Evolutionary conservation across 148 eudicot genomes (phyloP).

Genomic region (Mesembryanthemum crystallinum): DNA sequence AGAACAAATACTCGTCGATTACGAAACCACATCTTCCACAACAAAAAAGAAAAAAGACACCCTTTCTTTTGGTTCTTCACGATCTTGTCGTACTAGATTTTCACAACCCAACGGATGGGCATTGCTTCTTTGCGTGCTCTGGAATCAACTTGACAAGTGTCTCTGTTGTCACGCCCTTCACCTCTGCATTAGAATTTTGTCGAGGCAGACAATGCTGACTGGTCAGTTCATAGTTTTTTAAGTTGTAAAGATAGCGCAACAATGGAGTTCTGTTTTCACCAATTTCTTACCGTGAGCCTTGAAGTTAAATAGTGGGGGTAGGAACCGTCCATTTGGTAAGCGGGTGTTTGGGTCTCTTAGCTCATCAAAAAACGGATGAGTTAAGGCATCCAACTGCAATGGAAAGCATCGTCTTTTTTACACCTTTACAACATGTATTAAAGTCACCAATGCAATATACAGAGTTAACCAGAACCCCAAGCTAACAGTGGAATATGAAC

Average conservation of each 20-base stretch:
- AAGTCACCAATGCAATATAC: neutral
- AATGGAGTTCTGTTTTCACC: neutral
- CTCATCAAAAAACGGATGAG: conserved; percentile 64
- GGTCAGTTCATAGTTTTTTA: neutral
- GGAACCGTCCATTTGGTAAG: conserved; percentile 55
- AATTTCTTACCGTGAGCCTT: conserved; percentile 48
- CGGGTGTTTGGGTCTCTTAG: conserved; percentile 55
- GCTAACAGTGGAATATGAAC: neutral
- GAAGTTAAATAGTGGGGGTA: conserved; percentile 63
- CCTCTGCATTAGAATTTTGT: conserved; percentile 22
- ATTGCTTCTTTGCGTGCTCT: conserved; percentile 61
- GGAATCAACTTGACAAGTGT: conserved; percentile 48
- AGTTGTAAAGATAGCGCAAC: neutral
- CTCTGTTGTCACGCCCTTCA: conserved; percentile 57
- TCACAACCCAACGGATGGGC: conserved; percentile 43
- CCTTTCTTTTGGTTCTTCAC: conserved; percentile 17
- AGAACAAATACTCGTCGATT: conserved; percentile 16
- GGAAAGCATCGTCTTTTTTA: neutral
- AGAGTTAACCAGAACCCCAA: neutral
- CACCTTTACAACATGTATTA: neutral
- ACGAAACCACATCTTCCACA: conserved; percentile 28
- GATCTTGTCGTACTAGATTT: conserved; percentile 18
- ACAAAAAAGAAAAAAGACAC: neutral
- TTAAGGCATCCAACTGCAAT: conserved; percentile 57
- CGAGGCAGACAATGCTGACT: neutral